These are phyloP conservation scores for Macrolepiota dolichaula DNA, from an alignment of 768 basidiomycete genomes.

Conservation along the genomic window DNA sequence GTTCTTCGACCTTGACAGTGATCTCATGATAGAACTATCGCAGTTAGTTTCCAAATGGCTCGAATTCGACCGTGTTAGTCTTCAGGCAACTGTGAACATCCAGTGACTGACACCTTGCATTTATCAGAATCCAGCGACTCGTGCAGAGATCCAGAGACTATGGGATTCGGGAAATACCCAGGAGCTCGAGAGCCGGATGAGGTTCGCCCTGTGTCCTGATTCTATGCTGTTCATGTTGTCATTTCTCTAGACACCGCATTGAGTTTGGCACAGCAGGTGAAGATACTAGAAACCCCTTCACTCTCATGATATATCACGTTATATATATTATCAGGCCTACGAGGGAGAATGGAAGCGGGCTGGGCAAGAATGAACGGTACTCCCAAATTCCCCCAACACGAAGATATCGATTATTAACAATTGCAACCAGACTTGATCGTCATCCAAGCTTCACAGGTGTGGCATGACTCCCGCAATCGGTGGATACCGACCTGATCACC, in stretches of 20 bases:
- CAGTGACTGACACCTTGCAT: neutral
- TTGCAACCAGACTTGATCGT: conserved; percentile 56
- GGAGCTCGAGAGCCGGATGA: conserved; percentile 57
- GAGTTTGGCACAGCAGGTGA: conserved; percentile 86
- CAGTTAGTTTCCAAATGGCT: conserved; percentile 6
- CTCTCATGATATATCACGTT: neutral
- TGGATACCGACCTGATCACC: neutral
- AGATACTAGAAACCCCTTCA: neutral
- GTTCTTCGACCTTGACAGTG: neutral
- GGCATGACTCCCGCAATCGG: neutral
- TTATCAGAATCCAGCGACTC: conserved; percentile 46
- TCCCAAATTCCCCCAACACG: neutral
- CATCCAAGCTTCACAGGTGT: conserved; percentile 78
- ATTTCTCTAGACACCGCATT: conserved; percentile 54
- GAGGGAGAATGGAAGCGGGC: conserved; percentile 85
- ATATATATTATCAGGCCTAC: conserved; percentile 45
- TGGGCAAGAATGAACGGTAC: conserved; percentile 86
- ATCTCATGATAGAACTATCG: conserved; percentile 2
- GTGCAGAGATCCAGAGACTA: conserved; percentile 44
- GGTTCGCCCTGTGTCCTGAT: conserved; percentile 27
- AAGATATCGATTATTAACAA: neutral
- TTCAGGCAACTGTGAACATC: neutral
- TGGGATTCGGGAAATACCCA: conserved; percentile 36
- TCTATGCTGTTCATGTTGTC: neutral
- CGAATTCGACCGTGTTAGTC: conserved; percentile 1